Evolutionary conservation across 164 flowering plant species (phyloP).

Genomic region (Sedum album): DNA sequence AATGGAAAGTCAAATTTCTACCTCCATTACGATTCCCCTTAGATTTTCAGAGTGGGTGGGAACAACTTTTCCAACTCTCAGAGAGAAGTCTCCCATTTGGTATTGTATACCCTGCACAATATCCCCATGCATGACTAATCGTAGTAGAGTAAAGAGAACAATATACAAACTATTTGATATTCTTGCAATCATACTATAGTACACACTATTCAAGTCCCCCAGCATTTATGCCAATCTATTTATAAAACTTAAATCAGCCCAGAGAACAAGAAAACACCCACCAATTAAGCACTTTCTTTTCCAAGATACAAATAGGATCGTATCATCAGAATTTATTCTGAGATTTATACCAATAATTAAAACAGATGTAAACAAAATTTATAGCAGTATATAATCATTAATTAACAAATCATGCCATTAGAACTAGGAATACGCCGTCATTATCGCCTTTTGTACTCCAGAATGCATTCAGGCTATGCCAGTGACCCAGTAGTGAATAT

Average conservation of each 20-base stretch:
- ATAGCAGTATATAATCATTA: neutral
- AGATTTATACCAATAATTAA: neutral
- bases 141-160: neutral
- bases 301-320: neutral
- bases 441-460: neutral
- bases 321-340: neutral
- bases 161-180: neutral
- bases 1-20: conserved; percentile 19
- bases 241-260: neutral
- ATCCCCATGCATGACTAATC: neutral
- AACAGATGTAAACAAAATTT: neutral
- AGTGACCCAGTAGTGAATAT: neutral
- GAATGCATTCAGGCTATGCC: neutral
- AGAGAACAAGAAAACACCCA: neutral
- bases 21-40: conserved; percentile 94
- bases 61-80: conserved; percentile 79
- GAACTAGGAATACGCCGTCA: neutral
- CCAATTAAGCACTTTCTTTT: neutral
- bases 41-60: conserved; percentile 54
- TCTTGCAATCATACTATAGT: neutral
- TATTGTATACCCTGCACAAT: conserved; percentile 62
- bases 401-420: neutral
- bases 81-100: conserved; percentile 78
- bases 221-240: too few relatives aligned
- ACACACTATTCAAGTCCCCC: too few relatives aligned